Evolutionary conservation across 495 filamentous ascomycete species (phyloP).

Genomic region (Lasiosphaeria ovina): DNA sequence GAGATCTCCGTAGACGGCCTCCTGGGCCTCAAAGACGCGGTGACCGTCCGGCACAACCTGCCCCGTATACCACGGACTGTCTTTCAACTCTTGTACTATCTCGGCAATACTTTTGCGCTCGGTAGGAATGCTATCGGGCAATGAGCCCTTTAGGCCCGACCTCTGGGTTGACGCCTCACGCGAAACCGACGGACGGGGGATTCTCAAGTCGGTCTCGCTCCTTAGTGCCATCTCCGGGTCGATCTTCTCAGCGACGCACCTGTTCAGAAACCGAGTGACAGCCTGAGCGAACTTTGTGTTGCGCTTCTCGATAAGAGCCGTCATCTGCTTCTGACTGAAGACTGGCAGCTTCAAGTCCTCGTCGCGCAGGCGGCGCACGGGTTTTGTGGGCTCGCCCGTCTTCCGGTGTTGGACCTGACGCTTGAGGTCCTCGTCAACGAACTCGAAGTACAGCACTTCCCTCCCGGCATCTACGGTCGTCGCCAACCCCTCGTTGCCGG

Average conservation of each 20-base stretch:
- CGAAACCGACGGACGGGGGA: conserved; percentile 40
- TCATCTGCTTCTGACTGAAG: conserved; percentile 90
- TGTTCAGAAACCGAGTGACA: conserved; percentile 71
- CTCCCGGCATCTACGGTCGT: conserved; percentile 33
- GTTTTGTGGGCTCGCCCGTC: conserved; percentile 67
- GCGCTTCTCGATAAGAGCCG: conserved; percentile 83
- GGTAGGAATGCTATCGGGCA: conserved; percentile 72
- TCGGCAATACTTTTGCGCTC: conserved; percentile 80
- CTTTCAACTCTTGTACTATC: conserved; percentile 81
- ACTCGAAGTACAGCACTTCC: conserved; percentile 86
- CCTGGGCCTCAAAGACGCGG: conserved; percentile 85
- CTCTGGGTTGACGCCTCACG: conserved; percentile 27
- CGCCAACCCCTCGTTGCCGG: conserved; percentile 41
- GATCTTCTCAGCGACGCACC: conserved; percentile 60
- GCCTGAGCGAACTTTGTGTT: conserved; percentile 82
- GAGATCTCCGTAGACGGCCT: conserved; percentile 78
- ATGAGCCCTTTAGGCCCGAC: conserved; percentile 29
- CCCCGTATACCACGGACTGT: conserved; percentile 78
- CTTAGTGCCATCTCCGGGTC: conserved; percentile 68
- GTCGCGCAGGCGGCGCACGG: conserved; percentile 60
- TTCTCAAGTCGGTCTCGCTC: conserved; percentile 49
- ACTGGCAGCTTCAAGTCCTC: conserved; percentile 93
- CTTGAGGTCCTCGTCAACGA: conserved; percentile 87
- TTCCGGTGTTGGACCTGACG: conserved; percentile 67
- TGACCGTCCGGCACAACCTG: conserved; percentile 96